Conservation (phyloP, 805 yeast species). For the Candida nanaspora region DNA sequence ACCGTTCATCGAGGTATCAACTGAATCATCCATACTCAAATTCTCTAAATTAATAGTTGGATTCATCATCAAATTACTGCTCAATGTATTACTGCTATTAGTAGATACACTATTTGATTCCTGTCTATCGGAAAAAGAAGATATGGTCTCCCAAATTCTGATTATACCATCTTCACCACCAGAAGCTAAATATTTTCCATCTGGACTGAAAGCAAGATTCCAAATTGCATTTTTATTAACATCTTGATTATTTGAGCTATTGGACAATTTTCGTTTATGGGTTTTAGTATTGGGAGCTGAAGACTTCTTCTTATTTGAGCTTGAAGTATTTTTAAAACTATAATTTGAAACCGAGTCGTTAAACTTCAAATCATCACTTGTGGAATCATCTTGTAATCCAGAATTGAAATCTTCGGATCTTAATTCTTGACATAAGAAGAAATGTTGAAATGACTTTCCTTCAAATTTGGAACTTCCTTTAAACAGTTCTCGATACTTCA, state of each 20-base stretch:
- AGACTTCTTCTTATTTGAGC: no score
- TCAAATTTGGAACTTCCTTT: slow-evolving; percentile 37
- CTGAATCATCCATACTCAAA: no score
- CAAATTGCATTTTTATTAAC: slow-evolving; percentile 47
- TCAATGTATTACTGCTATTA: neutral
- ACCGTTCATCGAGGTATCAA: no score
- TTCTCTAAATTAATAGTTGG: no score
- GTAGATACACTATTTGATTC: neutral
- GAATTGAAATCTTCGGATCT: slow-evolving; percentile 12
- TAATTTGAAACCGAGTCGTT: no score
- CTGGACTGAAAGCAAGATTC: slow-evolving; percentile 63
- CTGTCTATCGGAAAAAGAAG: slow-evolving; percentile 62
- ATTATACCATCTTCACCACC: slow-evolving; percentile 73
- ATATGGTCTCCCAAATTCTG: slow-evolving; percentile 72
- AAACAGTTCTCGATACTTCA: slow-evolving; percentile 47
- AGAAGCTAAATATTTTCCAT: slow-evolving; percentile 78
- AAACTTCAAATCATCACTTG: slow-evolving; percentile 13
- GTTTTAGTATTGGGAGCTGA: slow-evolving; percentile 1
- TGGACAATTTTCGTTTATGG: slow-evolving; percentile 14
- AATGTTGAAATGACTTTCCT: slow-evolving; percentile 38
- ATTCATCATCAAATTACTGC: no score
- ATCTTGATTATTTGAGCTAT: slow-evolving; percentile 12
- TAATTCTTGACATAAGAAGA: slow-evolving; percentile 64
- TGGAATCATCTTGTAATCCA: neutral
- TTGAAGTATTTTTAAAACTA: no score